Percentiles rank a stretch among this genome's conserved stretches.
Conservation (phyloP, 768 basidiomycete genomes). For the Psilocybe cyanescens region DNA sequence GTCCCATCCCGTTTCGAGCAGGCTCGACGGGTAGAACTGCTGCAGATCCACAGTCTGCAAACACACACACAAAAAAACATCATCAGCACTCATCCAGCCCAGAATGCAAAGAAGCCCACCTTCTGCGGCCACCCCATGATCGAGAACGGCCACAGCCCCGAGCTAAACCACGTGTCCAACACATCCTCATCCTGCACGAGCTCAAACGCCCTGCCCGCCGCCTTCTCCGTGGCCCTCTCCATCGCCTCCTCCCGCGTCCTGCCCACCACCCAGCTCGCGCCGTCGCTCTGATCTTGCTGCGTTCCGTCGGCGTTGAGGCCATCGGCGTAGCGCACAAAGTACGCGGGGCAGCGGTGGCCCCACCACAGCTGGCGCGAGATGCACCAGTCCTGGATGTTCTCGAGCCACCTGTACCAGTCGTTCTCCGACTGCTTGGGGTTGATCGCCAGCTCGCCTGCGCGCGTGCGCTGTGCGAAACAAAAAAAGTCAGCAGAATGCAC, state of each 20-base stretch:
- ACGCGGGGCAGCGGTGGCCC: slow-evolving; percentile 97
- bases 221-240: slow-evolving; percentile 70
- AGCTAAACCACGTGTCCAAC: slow-evolving; percentile 99
- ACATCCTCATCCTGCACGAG: slow-evolving; percentile 97
- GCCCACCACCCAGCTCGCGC: slow-evolving; percentile 91
- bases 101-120: slow-evolving; percentile 37
- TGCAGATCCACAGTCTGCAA: slow-evolving; percentile 74
- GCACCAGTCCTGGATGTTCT: slow-evolving; percentile 98
- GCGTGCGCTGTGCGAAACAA: slow-evolving; percentile 65
- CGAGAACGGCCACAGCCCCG: slow-evolving; percentile 96
- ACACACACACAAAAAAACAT: slow-evolving; percentile 8
- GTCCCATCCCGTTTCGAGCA: slow-evolving; percentile 99
- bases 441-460: slow-evolving; percentile 85
- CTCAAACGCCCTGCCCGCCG: slow-evolving; percentile 67
- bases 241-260: slow-evolving; percentile 78
- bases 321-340: slow-evolving; percentile 73
- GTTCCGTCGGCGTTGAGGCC: slow-evolving; percentile 53
- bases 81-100: too few species aligned
- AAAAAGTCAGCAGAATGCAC: too few species aligned
- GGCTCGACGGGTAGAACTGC: slow-evolving; percentile 84
- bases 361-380: slow-evolving; percentile 99
- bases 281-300: slow-evolving; percentile 72
- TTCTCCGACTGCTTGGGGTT: slow-evolving; percentile 84
- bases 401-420: slow-evolving; percentile 97
- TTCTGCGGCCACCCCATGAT: slow-evolving; percentile 98